Base-by-base conservation (phyloP, 768 basidiomycete genomes). In the Roridomyces roridus region DNA sequence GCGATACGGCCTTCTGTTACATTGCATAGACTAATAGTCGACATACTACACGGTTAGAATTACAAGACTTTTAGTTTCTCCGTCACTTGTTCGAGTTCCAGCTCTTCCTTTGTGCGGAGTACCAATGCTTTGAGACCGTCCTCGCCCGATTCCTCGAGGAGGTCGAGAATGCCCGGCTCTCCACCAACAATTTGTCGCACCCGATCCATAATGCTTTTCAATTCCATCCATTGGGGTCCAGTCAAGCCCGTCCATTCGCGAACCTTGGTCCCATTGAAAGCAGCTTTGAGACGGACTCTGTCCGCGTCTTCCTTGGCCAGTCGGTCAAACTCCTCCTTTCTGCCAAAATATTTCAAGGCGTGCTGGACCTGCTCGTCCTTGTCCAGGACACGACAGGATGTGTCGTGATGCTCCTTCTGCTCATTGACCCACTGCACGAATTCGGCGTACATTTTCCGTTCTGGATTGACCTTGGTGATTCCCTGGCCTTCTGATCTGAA, bases 361-460 rank as follows among this genome's bases (percentile, higher is more conserved):
- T 84, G 80, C 46, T 79, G 73, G 21, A 71, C 65, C 51, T 64
- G 37, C 57, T 55, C 62, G 39, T 48, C 64, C 51, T 45, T 62
- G 51, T 65, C 55, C 69, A 51, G 55, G 69, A 9, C 67, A 21
- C 8, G 57, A 46, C 0, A 29, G 28, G 18, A 49, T 26, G 43
- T 59, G 12, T 2, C 23, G 1, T 5, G n/a, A 26, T 26, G 43
- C 46, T 52, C 53, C 12, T 42, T 18, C 53, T 63, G 67, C 36
- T 65, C 68, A 26, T 74, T 65, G 10, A 75, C 80, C 80, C 81
- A 89, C 8, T 71, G 62, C 5, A 85, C 71, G 51, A 89, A 91
- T 45, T 81, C 78, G 10, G 71, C 67, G 62, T 86, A 88, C 86
- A 89, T 87, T 36, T 62, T 71, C 17, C 89, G 78, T 17, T 76